Evolutionary conservation across 2,329 filamentous ascomycete genomes (phyloP).

Genomic region (Nigrospora oryzae): DNA sequence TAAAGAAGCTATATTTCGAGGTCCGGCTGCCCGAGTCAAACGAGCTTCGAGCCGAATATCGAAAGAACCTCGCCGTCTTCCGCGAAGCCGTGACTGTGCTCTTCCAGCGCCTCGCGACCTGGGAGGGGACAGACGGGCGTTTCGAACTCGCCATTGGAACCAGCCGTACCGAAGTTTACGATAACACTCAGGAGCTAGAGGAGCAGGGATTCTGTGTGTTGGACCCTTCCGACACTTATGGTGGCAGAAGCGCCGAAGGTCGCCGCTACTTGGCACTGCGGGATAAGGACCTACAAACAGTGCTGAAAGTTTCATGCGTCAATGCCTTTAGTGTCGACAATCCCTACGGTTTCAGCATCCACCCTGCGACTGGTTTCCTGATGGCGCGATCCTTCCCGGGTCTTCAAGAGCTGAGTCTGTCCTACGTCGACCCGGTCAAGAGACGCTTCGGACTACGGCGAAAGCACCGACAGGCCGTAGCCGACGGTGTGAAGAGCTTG

Average conservation of each 20-base stretch:
- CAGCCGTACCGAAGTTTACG: too few species aligned
- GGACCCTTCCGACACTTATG: not conserved
- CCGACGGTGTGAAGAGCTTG: not conserved
- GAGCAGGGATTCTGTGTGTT: not conserved
- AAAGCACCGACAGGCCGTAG: not conserved
- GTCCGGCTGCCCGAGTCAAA: not conserved
- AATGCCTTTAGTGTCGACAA: too few species aligned
- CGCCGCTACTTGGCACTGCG: not conserved
- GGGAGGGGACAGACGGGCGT: not conserved
- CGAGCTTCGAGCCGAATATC: not conserved
- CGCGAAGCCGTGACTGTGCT: not conserved
- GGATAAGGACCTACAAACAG: not conserved
- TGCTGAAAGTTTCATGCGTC: not conserved
- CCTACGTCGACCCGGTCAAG: not conserved
- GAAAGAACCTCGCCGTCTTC: not conserved
- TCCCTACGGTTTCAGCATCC: not conserved
- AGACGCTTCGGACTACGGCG: not conserved
- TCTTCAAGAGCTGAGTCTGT: not conserved
- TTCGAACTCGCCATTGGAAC: too few species aligned
- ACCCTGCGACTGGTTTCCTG: not conserved
- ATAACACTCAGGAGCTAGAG: not conserved
- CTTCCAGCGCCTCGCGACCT: not conserved
- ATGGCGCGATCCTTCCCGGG: not conserved
- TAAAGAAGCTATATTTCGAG: not conserved
- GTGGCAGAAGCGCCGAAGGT: not conserved